These are phyloP conservation scores for Gossypium longicalyx DNA, from an alignment of 345 rosid species.

Conservation along the genomic window DNA sequence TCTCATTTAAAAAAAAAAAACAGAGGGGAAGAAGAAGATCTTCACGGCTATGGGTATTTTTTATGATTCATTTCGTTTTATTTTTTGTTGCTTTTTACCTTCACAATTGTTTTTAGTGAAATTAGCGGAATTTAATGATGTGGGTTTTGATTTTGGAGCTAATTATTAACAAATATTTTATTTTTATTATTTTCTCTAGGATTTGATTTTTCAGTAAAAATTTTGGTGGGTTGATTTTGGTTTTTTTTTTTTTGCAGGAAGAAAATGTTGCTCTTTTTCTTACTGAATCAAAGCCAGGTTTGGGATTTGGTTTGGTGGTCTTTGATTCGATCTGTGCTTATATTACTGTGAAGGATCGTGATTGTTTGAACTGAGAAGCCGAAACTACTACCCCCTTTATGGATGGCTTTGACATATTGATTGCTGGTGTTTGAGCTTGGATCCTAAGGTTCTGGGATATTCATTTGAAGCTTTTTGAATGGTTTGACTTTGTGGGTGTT, in stretches of 20 bases:
- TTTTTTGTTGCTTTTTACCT: neutral
- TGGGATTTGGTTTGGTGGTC: constrained; percentile 16
- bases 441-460: constrained; percentile 8
- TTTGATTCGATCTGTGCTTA: neutral
- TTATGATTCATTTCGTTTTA: neutral
- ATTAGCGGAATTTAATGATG: neutral
- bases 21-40: neutral
- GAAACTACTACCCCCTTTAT: constrained; percentile 11
- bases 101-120: neutral
- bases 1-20: neutral
- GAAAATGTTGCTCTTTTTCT: constrained; percentile 8
- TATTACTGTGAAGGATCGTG: neutral
- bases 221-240: constrained; percentile 11
- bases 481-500: constrained; percentile 8
- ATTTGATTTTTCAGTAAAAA: neutral
- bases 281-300: neutral
- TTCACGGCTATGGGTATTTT: neutral
- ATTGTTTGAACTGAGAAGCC: constrained; percentile 1
- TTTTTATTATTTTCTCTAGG: neutral
- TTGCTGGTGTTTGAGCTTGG: neutral
- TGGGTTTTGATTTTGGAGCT: neutral
- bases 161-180: neutral
- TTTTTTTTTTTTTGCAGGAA: neutral
- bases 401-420: neutral
- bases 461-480: constrained; percentile 12